Evolutionary conservation across 805 yeast genomes (phyloP).

Genomic region (Schwanniomyces yamadae): DNA sequence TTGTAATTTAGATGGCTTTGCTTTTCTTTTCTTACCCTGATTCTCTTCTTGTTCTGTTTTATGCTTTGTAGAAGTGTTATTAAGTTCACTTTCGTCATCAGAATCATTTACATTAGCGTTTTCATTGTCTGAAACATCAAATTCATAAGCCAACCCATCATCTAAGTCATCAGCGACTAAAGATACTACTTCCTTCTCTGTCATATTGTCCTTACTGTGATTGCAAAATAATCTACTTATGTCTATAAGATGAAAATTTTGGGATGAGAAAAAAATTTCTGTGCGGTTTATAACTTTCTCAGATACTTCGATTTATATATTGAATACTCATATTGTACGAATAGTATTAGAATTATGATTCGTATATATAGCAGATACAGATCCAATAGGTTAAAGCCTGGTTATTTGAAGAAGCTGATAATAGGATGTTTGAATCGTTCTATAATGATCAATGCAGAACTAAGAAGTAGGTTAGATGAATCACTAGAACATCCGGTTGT

Average conservation of each 20-base stretch:
- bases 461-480: conserved; percentile 24
- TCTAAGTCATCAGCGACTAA: conserved; percentile 69
- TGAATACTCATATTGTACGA: no score
- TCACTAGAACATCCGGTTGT: conserved; percentile 59
- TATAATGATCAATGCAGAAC: conserved; percentile 36
- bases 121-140: conserved; percentile 36
- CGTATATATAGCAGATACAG: no score
- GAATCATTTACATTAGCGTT: conserved; percentile 9
- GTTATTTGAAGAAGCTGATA: not conserved
- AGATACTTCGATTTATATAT: no score
- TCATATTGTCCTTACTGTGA: not conserved
- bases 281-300: no score
- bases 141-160: conserved; percentile 68
- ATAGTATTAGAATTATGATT: no score
- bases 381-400: not conserved
- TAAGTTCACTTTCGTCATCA: conserved; percentile 32
- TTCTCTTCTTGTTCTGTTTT: conserved; percentile 8
- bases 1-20: conserved; percentile 45
- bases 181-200: not conserved
- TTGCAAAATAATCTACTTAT: not conserved
- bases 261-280: no score
- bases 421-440: conserved; percentile 6
- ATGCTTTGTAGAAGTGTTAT: conserved; percentile 18
- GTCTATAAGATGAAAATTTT: not conserved
- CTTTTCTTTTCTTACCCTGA: conserved; percentile 17